A percentile compares a stretch with the other conserved stretches of the same genome.
phyloP scores from a whole-genome alignment of 495 filamentous ascomycete species.

The Penicillium crystallinum region DNA sequence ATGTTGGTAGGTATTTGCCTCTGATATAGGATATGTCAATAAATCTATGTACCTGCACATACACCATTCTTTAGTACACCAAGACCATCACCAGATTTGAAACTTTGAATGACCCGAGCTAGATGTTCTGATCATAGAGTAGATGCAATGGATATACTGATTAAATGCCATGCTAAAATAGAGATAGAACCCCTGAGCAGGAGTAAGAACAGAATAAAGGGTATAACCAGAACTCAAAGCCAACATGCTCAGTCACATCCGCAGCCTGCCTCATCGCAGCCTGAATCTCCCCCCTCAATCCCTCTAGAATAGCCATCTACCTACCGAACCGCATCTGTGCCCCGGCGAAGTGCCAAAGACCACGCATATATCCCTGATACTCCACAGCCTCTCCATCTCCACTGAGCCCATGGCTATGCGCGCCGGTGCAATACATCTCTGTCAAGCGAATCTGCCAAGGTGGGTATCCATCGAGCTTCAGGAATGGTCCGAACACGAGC shows the following conservation, averaged over 20 bases:
- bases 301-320: slow-evolving; percentile 27
- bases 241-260: neutral
- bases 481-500: slow-evolving; percentile 73
- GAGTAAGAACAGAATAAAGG: neutral
- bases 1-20: too few species aligned
- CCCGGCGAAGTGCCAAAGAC: slow-evolving; percentile 74
- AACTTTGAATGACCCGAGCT: too few species aligned
- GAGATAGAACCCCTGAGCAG: neutral
- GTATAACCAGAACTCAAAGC: neutral
- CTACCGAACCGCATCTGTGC: slow-evolving; percentile 87
- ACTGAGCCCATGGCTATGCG: slow-evolving; percentile 33
- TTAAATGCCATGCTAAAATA: neutral
- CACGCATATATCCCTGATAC: slow-evolving; percentile 88
- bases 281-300: neutral
- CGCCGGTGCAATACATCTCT: slow-evolving; percentile 72
- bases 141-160: neutral
- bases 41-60: too few species aligned
- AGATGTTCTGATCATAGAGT: neutral
- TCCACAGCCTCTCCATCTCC: slow-evolving; percentile 59
- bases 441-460: slow-evolving; percentile 94
- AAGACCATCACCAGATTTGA: too few species aligned
- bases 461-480: slow-evolving; percentile 85
- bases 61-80: too few species aligned
- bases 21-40: too few species aligned
- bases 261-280: neutral